Percentiles rank a stretch among this genome's conserved stretches.
Conservation (phyloP, 768 basidiomycete genomes). For the Russula abietina region DNA sequence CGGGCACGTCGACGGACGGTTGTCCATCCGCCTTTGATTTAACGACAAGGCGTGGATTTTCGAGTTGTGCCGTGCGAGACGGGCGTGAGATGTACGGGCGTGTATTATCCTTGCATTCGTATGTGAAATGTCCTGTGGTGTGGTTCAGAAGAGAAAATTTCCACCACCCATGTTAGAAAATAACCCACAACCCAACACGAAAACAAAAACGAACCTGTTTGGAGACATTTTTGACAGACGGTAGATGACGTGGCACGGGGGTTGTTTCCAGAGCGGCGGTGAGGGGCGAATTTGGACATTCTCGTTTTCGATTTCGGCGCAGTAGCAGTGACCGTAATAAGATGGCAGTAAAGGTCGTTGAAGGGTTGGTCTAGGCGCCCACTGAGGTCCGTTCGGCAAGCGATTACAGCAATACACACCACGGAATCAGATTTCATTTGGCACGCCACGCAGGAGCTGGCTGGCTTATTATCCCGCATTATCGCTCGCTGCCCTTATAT, state of each 20-base stretch:
- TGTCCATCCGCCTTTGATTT: slow-evolving; percentile 55
- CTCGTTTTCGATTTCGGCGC: not conserved
- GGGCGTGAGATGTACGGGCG: slow-evolving; percentile 86
- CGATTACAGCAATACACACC: no score
- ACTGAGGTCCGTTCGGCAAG: no score
- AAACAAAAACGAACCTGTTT: slow-evolving; percentile 42
- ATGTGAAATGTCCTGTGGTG: slow-evolving; percentile 78
- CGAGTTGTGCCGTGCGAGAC: slow-evolving; percentile 78
- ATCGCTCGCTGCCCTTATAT: no score
- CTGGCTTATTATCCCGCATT: no score
- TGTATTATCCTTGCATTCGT: slow-evolving; percentile 71
- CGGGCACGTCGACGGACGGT: slow-evolving; percentile 79
- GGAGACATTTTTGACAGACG: slow-evolving; percentile 78
- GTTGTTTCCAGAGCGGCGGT: slow-evolving; percentile 52
- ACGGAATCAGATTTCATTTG: no score
- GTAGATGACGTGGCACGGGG: slow-evolving; percentile 62
- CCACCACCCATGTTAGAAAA: no score
- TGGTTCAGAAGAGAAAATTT: no score
- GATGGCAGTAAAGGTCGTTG: not conserved
- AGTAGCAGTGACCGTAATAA: not conserved
- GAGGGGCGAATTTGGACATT: slow-evolving; percentile 82
- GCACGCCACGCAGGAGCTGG: no score
- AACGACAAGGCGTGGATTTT: slow-evolving; percentile 62
- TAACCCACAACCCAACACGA: no score
- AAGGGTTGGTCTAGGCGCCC: no score